Evolutionary conservation across 257 asterid species (phyloP).

Genomic region (Nicotiana sylvestris): DNA sequence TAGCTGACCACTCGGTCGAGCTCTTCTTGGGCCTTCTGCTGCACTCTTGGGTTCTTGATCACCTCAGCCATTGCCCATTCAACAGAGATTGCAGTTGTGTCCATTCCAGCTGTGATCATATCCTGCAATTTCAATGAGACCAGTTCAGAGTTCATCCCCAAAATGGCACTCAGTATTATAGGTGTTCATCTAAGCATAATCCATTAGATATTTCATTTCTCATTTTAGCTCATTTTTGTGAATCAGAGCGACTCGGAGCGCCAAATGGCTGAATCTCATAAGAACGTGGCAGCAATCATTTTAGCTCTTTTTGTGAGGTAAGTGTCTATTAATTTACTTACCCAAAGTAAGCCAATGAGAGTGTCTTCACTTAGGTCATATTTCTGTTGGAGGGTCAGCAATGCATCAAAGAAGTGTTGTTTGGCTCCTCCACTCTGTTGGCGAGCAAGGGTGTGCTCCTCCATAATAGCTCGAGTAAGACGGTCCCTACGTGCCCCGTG

Average conservation of each 20-base stretch:
- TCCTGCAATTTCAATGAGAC: slow-evolving; percentile 29
- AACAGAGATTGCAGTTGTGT: slow-evolving; percentile 65
- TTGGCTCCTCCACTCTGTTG: slow-evolving; percentile 49
- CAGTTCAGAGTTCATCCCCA: neutral
- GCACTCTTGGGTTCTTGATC: slow-evolving; percentile 64
- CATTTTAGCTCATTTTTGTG: neutral
- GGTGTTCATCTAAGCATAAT: neutral
- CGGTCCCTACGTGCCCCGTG: slow-evolving; percentile 58
- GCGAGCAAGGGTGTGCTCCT: slow-evolving; percentile 63
- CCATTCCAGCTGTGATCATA: slow-evolving; percentile 79
- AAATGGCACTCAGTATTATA: neutral
- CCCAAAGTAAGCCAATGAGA: slow-evolving; percentile 77
- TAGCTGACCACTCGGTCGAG: slow-evolving; percentile 52
- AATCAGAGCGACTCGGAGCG: neutral
- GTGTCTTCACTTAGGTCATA: slow-evolving; percentile 80
- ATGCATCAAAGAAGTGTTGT: slow-evolving; percentile 65
- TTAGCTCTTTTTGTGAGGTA: neutral
- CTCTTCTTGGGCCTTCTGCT: slow-evolving; percentile 66
- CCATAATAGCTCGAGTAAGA: slow-evolving; percentile 61
- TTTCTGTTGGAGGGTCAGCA: slow-evolving; percentile 50
- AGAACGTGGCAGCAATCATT: neutral
- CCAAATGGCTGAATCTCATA: neutral
- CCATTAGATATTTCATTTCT: neutral
- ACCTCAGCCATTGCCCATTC: slow-evolving; percentile 94
- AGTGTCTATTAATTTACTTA: slow-evolving; percentile 18